These are phyloP conservation scores for Knoxia roxburghii DNA, from an alignment of 257 asterid species.

Conservation along the genomic window DNA sequence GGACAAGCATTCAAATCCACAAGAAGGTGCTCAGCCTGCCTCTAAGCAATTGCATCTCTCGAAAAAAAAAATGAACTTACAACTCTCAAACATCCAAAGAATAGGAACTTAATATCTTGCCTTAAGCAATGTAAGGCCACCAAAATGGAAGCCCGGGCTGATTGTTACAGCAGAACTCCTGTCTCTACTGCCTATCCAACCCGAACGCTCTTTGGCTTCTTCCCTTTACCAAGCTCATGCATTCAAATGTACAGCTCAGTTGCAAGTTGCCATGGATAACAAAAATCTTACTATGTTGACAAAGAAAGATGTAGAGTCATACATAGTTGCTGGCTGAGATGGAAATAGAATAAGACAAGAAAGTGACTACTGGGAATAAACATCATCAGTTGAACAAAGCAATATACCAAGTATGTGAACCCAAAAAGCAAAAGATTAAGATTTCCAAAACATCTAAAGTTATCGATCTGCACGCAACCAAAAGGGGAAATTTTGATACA, in stretches of 20 bases:
- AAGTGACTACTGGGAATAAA: neutral
- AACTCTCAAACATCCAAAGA: neutral
- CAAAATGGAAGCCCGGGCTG: no score
- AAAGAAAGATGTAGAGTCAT: no score
- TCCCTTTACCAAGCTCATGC: neutral
- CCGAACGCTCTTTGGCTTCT: no score
- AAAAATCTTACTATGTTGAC: neutral
- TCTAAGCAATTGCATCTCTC: neutral
- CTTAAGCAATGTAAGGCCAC: neutral
- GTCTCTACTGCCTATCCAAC: no score
- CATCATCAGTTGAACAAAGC: neutral
- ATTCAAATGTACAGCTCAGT: neutral
- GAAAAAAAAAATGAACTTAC: neutral
- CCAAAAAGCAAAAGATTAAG: neutral
- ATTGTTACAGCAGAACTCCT: no score
- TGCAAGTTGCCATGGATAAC: neutral
- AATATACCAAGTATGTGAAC: neutral
- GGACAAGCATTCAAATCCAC: neutral
- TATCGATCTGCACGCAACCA: neutral
- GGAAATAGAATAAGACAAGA: neutral
- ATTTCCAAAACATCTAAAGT: conserved; percentile 1
- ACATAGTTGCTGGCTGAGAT: neutral
- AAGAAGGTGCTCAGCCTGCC: neutral
- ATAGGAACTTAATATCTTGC: neutral
- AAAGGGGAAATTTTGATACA: neutral